These are phyloP conservation scores for Debaryomycetaceae sp. DNA, from an alignment of 1,139 yeast species.

Conservation along the genomic window DNA sequence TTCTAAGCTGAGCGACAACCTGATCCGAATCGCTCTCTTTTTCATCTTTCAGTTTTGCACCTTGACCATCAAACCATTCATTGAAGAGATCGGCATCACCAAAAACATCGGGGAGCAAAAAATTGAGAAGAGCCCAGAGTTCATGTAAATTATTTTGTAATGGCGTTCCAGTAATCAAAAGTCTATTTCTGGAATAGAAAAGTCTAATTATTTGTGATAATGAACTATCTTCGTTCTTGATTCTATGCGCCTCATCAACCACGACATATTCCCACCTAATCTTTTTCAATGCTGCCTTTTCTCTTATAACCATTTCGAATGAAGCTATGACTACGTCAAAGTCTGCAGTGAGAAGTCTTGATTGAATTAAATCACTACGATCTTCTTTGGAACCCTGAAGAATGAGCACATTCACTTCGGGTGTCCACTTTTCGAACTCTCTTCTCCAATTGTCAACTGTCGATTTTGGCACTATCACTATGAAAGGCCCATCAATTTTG, in stretches of 20 bases:
- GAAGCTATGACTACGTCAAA: slow-evolving; percentile 90
- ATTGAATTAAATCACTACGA: slow-evolving; percentile 58
- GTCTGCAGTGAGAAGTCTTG: slow-evolving; percentile 61
- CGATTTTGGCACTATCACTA: slow-evolving; percentile 91
- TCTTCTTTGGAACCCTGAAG: slow-evolving; percentile 85
- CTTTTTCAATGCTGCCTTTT: slow-evolving; percentile 74
- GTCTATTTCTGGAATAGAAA: slow-evolving; percentile 78
- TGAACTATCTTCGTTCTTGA: slow-evolving; percentile 89
- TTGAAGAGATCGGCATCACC: slow-evolving; percentile 88
- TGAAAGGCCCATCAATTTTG: slow-evolving; percentile 83
- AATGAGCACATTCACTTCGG: slow-evolving; percentile 84
- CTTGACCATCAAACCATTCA: slow-evolving; percentile 68
- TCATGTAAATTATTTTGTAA: slow-evolving; percentile 92
- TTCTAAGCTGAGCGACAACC: slow-evolving; percentile 81
- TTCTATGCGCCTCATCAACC: slow-evolving; percentile 96
- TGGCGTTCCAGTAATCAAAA: slow-evolving; percentile 94
- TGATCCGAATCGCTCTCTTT: slow-evolving; percentile 60
- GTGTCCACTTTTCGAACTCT: slow-evolving; percentile 93
- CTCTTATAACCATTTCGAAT: slow-evolving; percentile 89
- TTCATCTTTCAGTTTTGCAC: slow-evolving; percentile 23
- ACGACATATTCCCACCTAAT: slow-evolving; percentile 91
- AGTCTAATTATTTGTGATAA: slow-evolving; percentile 85
- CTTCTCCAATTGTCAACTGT: slow-evolving; percentile 95
- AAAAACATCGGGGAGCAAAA: slow-evolving; percentile 89
- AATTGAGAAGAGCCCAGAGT: slow-evolving; percentile 90